Base-by-base conservation (phyloP, 495 filamentous ascomycete genomes). In the Cudoniella acicularis region DNA sequence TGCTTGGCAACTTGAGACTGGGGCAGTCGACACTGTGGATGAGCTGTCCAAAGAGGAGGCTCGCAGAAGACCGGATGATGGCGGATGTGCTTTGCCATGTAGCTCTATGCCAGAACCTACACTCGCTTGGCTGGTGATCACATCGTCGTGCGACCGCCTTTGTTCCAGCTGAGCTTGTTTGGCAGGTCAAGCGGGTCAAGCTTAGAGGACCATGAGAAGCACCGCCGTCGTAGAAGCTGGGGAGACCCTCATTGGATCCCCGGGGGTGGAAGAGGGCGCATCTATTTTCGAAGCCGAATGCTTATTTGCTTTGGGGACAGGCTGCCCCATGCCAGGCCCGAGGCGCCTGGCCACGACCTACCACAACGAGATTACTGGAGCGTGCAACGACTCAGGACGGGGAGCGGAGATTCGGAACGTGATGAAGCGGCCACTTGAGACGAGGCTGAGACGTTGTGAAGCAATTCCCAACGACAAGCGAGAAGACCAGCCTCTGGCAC, bases 371-470 rank as follows among this genome's bases (percentile, higher is more conserved):
- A 36, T 36, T 36, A 13, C 30, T 36, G 30, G 30, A 50, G 18
- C 27, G 22, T 21, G 18, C 25, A n/a, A 49, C 10, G 55, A 3
- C 46, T 42, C 26, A 46, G 52, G 30, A 26, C 27, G 27, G 53
- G 17, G 16, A 27, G 18, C 20, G 20, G 30, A 25, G 26, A 24
- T 42, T 43, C 43, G 54, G 27, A n/a, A 2, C 1, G 27, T 13
- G 30, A 13, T 11, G 10, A 26, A 18, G 30, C 20, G 52, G 22
- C 10, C 23, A 30, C 20, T 20, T 54, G 55, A 55, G 58, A 52
- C 54, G 62, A 64, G 53, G 58, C 58, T 64, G 57, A 61, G 36
- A 64, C 58, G 52, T 9, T 10, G 13, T 48, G 47, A 40, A 36
- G 52, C 36, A 21, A 17, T 26, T 10, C 36, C 13, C 3, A 21